Conservation (phyloP, 768 basidiomycete genomes). For the Tulasnella sp. region DNA sequence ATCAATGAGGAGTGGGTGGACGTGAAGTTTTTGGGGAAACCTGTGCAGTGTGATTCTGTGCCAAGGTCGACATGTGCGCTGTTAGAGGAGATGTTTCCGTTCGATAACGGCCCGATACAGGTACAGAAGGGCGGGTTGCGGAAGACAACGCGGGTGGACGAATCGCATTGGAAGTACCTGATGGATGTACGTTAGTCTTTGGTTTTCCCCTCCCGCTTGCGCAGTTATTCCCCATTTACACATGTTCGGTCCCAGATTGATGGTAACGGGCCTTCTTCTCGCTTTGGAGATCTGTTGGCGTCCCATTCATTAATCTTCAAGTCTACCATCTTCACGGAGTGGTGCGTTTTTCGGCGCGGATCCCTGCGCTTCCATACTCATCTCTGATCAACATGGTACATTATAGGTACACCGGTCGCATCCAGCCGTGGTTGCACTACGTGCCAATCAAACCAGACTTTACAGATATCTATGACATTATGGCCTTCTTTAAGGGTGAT, state of each 20-base stretch:
- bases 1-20: constrained; percentile 25
- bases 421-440: constrained; percentile 65
- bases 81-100: constrained; percentile 20
- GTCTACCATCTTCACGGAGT: constrained; percentile 42
- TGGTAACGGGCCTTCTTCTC: constrained; percentile 29
- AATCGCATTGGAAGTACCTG: constrained; percentile 22
- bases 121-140: no score
- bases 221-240: background rate
- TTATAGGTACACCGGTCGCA: constrained; percentile 43
- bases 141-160: constrained; percentile 23
- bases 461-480: constrained; percentile 55
- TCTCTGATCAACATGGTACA: background rate
- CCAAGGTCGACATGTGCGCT: constrained; percentile 17
- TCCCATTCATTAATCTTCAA: constrained; percentile 26
- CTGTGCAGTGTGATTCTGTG: constrained; percentile 24
- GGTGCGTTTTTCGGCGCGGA: constrained; percentile 31
- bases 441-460: constrained; percentile 53
- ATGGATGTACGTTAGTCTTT: constrained; percentile 24
- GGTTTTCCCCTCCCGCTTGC: no score
- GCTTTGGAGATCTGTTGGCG: constrained; percentile 29
- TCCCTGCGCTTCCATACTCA: background rate
- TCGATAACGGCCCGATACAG: constrained; percentile 21
- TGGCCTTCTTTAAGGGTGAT: constrained; percentile 63
- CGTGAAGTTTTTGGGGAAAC: constrained; percentile 24
- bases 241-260: constrained; percentile 18